Evolutionary conservation across 2,329 filamentous ascomycete genomes (phyloP), one percentile per base, ranked within the genome.

Genomic region (Botrytis medusae): DNA sequence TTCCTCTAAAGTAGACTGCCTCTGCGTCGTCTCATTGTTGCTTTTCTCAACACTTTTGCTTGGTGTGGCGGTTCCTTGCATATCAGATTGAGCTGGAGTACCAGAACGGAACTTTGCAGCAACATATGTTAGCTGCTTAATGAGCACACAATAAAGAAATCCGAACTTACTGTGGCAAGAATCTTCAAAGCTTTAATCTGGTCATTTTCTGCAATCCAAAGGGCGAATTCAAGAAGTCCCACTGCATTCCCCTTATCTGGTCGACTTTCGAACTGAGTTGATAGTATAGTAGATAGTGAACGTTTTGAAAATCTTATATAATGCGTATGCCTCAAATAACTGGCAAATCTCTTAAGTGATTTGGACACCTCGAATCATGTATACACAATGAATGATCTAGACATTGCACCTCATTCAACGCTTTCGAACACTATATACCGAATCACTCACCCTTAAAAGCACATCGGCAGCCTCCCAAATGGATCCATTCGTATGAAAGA

Each of bases 401-500:
- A 16, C n/a, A 25, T 46, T 16, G 9, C n/a, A 32, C 29, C 20
- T 32, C 40, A 64, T 46, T 12, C 44, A 18, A 32, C 2, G 2
- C 16, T 12, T 32, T 29, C 42, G 7, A 20, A n/a, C 9, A 14
- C 22, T 16, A 29, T 34, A 20, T 34, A 20, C 40, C 42, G 44
- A 32, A 22, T 22, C 20, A 25, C 40, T 46, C 29, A 64, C 42
- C 42, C 42, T 25, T 22, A 46, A 25, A 12, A 64, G 40, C 4
- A 64, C 62, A 46, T 64, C 42, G 8, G 42, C 42, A 64, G 62
- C 62, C 22, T 64, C 20, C 42, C 42, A 64, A 34, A 64, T 64
- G 29, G 18, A 64, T 25, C 62, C 62, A 25, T 34, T 34, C 1
- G 62, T 64, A 16, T 64, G 42, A 46, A 64, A 34, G 20, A 46